These are phyloP conservation scores for Leishmania braziliensis DNA, from an alignment of 208 protist genomes.

Conservation along the genomic window DNA sequence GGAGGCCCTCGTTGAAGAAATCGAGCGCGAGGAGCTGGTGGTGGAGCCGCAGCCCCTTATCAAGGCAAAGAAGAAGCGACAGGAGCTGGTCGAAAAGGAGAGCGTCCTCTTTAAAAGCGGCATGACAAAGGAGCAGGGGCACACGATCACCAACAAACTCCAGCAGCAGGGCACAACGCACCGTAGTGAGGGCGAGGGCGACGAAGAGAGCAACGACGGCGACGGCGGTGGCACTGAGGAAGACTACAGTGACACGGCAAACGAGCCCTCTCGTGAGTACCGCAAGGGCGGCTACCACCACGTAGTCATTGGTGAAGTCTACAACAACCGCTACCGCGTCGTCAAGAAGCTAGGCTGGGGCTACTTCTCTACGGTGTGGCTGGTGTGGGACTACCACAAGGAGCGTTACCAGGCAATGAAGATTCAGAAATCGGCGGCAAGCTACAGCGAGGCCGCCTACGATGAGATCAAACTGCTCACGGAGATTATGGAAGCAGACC, in stretches of 20 bases:
- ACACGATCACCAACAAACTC: slow-evolving; percentile 45
- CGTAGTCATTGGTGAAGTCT: slow-evolving; percentile 93
- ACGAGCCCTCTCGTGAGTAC: slow-evolving; percentile 86
- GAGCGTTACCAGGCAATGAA: slow-evolving; percentile 90
- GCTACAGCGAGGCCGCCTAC: slow-evolving; percentile 83
- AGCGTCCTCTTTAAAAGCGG: slow-evolving; percentile 64
- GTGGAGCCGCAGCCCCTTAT: not conserved
- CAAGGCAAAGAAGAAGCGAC: slow-evolving; percentile 38
- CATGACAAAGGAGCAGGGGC: slow-evolving; percentile 71
- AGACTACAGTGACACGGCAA: slow-evolving; percentile 88
- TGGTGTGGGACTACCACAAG: slow-evolving; percentile 96
- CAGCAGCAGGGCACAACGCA: slow-evolving; percentile 46
- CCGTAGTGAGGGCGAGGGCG: slow-evolving; percentile 44
- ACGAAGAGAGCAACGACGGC: slow-evolving; percentile 47
- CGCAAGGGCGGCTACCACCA: slow-evolving; percentile 97
- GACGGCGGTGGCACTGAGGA: slow-evolving; percentile 60
- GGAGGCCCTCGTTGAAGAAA: slow-evolving; percentile 56
- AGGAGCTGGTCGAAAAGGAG: slow-evolving; percentile 42
- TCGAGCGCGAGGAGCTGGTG: slow-evolving; percentile 30
- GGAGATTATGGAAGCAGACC: slow-evolving; percentile 83
- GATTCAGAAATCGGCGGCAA: slow-evolving; percentile 76
- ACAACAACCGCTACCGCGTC: slow-evolving; percentile 93
- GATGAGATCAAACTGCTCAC: slow-evolving; percentile 84
- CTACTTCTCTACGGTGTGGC: slow-evolving; percentile 99
- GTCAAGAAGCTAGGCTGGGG: slow-evolving; percentile 98